phyloP scores from a whole-genome alignment of 2,329 filamentous ascomycete genomes.

The Knoxdaviesia capensis region DNA sequence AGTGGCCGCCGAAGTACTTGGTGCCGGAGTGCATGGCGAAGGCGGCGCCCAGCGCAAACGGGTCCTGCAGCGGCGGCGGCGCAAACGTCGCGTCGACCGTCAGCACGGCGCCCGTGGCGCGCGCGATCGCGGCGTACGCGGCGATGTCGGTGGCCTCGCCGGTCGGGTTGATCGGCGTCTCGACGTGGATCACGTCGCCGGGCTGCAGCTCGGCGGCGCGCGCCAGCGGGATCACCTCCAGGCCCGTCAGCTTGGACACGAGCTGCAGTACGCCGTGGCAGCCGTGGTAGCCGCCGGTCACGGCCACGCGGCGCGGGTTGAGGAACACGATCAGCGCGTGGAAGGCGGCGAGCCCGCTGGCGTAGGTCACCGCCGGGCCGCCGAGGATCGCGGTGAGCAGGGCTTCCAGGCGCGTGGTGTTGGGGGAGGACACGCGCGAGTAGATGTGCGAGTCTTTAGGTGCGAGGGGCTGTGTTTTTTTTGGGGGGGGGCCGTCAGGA shows the following conservation, averaged over 20 bases:
- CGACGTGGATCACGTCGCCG: constrained; percentile 76
- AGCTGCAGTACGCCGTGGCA: constrained; percentile 70
- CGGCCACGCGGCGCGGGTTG: constrained; percentile 65
- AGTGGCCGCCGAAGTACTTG: constrained; percentile 93
- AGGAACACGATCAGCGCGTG: constrained; percentile 71
- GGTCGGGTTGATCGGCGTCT: constrained; percentile 84
- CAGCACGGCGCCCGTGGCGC: constrained; percentile 50
- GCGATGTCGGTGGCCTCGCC: constrained; percentile 61
- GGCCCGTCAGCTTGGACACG: constrained; percentile 53
- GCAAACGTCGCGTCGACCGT: constrained; percentile 85
- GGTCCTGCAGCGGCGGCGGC: constrained; percentile 74
- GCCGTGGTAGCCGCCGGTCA: constrained; percentile 79
- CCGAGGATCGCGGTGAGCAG: constrained; percentile 56
- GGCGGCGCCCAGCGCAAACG: constrained; percentile 65
- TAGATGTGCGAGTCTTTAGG: constrained; percentile 54
- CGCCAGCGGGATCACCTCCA: constrained; percentile 52
- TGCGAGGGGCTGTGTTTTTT: constrained; percentile 20
- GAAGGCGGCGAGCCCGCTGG: constrained; percentile 71
- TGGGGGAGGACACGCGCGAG: constrained; percentile 62
- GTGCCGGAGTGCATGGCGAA: constrained; percentile 82
- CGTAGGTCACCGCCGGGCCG: constrained; percentile 55
- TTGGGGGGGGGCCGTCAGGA: not conserved
- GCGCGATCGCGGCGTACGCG: constrained; percentile 52
- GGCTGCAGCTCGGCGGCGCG: constrained; percentile 45
- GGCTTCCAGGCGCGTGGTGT: constrained; percentile 66